Evolutionary conservation across 2,329 filamentous ascomycete genomes (phyloP).

Genomic region (Onygena corvina): DNA sequence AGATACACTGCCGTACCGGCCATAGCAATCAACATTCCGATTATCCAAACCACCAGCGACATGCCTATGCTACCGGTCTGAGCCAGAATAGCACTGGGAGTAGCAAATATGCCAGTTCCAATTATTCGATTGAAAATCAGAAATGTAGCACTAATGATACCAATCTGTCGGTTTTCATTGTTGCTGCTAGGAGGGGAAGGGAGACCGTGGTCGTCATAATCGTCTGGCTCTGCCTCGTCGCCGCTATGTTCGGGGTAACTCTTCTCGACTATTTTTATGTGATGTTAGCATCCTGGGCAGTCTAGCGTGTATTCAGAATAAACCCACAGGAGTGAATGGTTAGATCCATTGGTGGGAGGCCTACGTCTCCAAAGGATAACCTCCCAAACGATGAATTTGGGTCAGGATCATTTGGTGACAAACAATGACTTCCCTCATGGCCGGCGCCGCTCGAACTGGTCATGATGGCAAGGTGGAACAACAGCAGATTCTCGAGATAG

Average conservation of each 20-base stretch:
- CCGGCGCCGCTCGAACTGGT: too few relatives aligned
- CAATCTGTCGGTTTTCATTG: conserved; percentile 25
- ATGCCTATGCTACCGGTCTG: conserved; percentile 37
- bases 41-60: conserved; percentile 40
- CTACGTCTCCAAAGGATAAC: background rate
- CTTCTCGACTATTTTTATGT: too few relatives aligned
- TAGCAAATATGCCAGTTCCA: conserved; percentile 41
- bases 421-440: too few relatives aligned
- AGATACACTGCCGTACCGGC: conserved; percentile 36
- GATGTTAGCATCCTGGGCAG: too few relatives aligned
- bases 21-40: conserved; percentile 38
- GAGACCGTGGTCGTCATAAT: background rate
- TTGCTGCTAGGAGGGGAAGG: too few relatives aligned
- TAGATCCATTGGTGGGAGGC: background rate
- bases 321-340: background rate
- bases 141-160: conserved; percentile 33
- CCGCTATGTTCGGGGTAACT: background rate
- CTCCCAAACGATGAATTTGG: too few relatives aligned
- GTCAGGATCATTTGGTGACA: too few relatives aligned
- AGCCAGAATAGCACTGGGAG: conserved; percentile 35
- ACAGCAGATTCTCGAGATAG: too few relatives aligned
- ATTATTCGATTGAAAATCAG: conserved; percentile 40
- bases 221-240: background rate
- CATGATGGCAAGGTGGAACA: too few relatives aligned
- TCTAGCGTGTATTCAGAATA: too few relatives aligned